A percentile compares a stretch with the other conserved stretches of the same genome.
These are phyloP conservation scores for Cicer chorassanicum DNA, from an alignment of 306 rosid genomes.

Conservation along the genomic window DNA sequence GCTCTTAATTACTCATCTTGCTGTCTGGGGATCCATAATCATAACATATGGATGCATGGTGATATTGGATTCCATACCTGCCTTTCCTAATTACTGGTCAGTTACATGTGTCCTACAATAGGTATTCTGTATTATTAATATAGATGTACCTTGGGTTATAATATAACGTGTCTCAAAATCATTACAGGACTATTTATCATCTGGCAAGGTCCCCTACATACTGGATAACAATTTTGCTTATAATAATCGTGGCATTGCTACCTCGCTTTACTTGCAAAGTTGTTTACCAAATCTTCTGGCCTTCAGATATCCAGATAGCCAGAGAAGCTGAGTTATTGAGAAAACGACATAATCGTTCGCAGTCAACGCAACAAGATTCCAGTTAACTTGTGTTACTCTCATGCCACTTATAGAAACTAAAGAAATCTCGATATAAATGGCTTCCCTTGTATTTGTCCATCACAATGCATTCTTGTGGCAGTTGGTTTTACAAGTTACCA, in stretches of 20 bases:
- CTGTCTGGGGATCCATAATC: constrained; percentile 94
- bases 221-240: constrained; percentile 83
- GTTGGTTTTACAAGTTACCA: constrained; percentile 46
- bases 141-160: constrained; percentile 26
- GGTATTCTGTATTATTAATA: constrained; percentile 36
- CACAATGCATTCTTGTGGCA: constrained; percentile 53
- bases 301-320: constrained; percentile 92
- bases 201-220: constrained; percentile 73
- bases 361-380: constrained; percentile 61
- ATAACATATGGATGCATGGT: constrained; percentile 87
- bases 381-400: constrained; percentile 49
- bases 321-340: constrained; percentile 71
- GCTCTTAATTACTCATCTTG: constrained; percentile 76
- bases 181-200: constrained; percentile 79
- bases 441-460: constrained; percentile 56
- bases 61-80: constrained; percentile 84
- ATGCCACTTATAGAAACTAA: constrained; percentile 44
- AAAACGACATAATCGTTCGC: constrained; percentile 42
- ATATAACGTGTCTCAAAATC: constrained; percentile 40
- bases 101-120: constrained; percentile 41
- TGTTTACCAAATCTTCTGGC: constrained; percentile 75
- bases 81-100: constrained; percentile 89
- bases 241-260: constrained; percentile 75
- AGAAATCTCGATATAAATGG: constrained; percentile 51
- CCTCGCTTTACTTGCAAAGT: constrained; percentile 84